A percentile compares a stretch with the other conserved stretches of the same genome.
phyloP scores from a whole-genome alignment of 1,139 yeast genomes.

The Blastobotrys capitulatus region DNA sequence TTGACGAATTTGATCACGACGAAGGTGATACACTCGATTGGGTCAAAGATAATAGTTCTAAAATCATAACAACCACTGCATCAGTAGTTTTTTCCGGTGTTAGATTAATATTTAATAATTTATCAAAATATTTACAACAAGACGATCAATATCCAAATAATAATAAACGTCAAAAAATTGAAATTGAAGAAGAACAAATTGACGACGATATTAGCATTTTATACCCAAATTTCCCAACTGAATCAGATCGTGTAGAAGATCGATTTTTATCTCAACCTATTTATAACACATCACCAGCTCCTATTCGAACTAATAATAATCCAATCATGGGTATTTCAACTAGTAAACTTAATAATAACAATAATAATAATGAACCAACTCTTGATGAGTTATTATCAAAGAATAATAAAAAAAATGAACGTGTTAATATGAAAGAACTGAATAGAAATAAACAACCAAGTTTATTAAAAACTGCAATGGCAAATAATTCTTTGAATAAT shows the following conservation, averaged over 20 bases:
- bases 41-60: slow-evolving; percentile 4
- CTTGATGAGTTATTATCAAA: background rate
- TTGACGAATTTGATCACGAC: slow-evolving; percentile 1
- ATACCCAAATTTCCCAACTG: background rate
- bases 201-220: background rate
- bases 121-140: background rate
- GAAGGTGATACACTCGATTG: slow-evolving; percentile 10
- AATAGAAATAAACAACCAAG: background rate
- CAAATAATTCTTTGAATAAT: background rate
- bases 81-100: slow-evolving; percentile 1
- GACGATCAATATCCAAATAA: background rate
- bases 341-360: too few relatives aligned
- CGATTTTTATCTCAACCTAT: slow-evolving; percentile 2
- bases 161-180: background rate
- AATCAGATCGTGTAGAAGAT: slow-evolving; percentile 3
- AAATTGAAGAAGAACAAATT: background rate
- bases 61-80: slow-evolving; percentile 3
- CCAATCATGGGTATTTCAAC: slow-evolving; percentile 3
- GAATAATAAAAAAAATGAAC: background rate
- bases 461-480: slow-evolving; percentile 1
- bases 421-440: background rate
- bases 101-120: background rate
- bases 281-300: slow-evolving; percentile 2
- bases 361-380: background rate
- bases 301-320: background rate